Evolutionary conservation across 192 early-diverging fungal genomes (phyloP).

Genomic region (Coemansia sp.): DNA sequence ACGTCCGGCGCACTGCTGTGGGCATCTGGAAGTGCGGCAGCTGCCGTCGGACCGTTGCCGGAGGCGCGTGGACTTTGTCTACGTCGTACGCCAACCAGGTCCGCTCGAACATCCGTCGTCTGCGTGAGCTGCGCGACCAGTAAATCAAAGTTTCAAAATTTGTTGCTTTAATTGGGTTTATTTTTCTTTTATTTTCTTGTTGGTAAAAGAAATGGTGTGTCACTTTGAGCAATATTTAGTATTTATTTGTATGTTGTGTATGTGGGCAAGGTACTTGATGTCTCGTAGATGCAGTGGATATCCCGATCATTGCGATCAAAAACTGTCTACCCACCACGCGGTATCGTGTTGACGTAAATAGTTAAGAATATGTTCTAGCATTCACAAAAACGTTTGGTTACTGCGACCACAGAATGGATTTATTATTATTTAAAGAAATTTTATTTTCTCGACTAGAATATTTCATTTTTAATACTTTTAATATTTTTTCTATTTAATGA

Average conservation of each 20-base stretch:
- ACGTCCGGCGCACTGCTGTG: slow-evolving; percentile 90
- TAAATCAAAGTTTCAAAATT: slow-evolving; percentile 54
- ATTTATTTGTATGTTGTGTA: too few relatives aligned
- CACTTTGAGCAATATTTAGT: too few relatives aligned
- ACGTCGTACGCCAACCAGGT: slow-evolving; percentile 89
- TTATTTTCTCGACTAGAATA: neutral
- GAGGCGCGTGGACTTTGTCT: slow-evolving; percentile 88
- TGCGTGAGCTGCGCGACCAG: slow-evolving; percentile 87
- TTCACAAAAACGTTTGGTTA: too few relatives aligned
- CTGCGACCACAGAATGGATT: too few relatives aligned
- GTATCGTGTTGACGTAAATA: too few relatives aligned
- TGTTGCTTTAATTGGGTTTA: slow-evolving; percentile 6
- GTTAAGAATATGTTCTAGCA: too few relatives aligned
- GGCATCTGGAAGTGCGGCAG: slow-evolving; percentile 99
- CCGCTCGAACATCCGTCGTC: slow-evolving; percentile 96
- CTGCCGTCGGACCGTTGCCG: slow-evolving; percentile 93
- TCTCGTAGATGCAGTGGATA: too few relatives aligned
- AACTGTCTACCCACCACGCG: too few relatives aligned
- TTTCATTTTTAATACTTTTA: neutral
- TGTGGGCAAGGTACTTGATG: too few relatives aligned
- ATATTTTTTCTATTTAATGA: slow-evolving; percentile 3
- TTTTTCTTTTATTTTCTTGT: slow-evolving; percentile 7
- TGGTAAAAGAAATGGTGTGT: neutral
- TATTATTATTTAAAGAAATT: neutral
- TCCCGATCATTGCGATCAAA: too few relatives aligned